These are phyloP conservation scores for Eragrostis tef DNA, from an alignment of 202 grass and related monocot species.

Conservation along the genomic window DNA sequence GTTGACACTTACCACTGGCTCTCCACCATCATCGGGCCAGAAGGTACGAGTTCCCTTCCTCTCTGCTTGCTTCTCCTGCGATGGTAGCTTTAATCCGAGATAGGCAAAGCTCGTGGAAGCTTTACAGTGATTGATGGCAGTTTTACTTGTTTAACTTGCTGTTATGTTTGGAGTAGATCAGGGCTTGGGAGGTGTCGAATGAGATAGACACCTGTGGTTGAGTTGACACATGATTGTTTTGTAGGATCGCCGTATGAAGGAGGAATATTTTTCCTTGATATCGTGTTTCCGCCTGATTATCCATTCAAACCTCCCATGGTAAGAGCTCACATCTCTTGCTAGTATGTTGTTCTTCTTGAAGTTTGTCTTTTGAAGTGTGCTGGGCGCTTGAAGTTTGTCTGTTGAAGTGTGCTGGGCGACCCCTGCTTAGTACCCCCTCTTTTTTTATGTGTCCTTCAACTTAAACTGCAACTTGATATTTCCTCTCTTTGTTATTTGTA, in stretches of 20 bases:
- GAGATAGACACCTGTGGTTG: background rate
- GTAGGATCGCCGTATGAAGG: conserved; percentile 92
- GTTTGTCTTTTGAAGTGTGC: conserved; percentile 19
- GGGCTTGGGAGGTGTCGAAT: background rate
- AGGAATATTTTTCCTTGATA: conserved; percentile 94
- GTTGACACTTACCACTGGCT: conserved; percentile 71
- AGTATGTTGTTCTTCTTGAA: background rate
- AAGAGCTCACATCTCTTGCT: conserved; percentile 26
- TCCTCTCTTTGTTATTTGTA: conserved; percentile 18
- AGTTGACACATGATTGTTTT: conserved; percentile 24
- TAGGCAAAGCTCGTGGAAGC: conserved; percentile 14
- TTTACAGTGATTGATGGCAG: background rate
- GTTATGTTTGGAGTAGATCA: background rate
- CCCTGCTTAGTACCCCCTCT: background rate
- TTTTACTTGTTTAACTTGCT: conserved; percentile 26
- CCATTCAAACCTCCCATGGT: conserved; percentile 92
- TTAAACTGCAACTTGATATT: conserved; percentile 21
- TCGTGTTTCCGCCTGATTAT: conserved; percentile 84
- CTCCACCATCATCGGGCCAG: conserved; percentile 86
- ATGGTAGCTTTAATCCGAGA: background rate
- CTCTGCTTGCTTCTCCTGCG: background rate
- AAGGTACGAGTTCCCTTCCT: conserved; percentile 41
- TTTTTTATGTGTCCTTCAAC: background rate
- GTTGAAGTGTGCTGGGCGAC: conserved; percentile 12
- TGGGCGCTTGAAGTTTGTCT: background rate